A percentile compares a stretch with the other conserved stretches of the same genome.
Evolutionary conservation across 352 stramenopile genomes (phyloP).

Genomic region (Phytophthora idaei): DNA sequence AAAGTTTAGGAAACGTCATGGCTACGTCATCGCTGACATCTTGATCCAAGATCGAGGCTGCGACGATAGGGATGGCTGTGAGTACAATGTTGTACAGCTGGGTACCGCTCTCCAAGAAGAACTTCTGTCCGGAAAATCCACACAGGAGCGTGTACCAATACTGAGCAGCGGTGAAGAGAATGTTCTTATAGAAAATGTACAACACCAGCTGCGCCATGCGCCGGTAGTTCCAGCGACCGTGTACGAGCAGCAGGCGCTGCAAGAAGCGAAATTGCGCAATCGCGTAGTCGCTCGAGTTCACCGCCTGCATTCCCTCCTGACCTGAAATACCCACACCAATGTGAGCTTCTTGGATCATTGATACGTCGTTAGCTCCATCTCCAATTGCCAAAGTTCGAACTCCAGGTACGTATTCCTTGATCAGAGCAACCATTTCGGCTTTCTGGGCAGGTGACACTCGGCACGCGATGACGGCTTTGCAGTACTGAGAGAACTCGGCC

Average conservation of each 20-base stretch:
- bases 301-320: constrained; percentile 92
- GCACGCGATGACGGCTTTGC: constrained; percentile 89
- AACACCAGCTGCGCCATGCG: constrained; percentile 89
- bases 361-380: constrained; percentile 95
- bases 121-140: constrained; percentile 84
- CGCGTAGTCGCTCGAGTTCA: constrained; percentile 94
- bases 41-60: constrained; percentile 74
- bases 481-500: constrained; percentile 76
- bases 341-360: constrained; percentile 95
- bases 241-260: constrained; percentile 89
- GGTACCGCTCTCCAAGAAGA: constrained; percentile 80
- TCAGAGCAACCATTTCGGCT: constrained; percentile 81
- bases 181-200: constrained; percentile 96
- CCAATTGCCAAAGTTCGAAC: constrained; percentile 90
- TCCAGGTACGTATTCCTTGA: constrained; percentile 75
- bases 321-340: constrained; percentile 92
- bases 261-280: constrained; percentile 94
- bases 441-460: constrained; percentile 89
- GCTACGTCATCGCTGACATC: constrained; percentile 70
- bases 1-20: constrained; percentile 76
- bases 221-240: constrained; percentile 92
- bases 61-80: constrained; percentile 73
- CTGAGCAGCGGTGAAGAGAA: constrained; percentile 73
- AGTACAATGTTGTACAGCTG: constrained; percentile 85
- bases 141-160: constrained; percentile 81